phyloP scores from a whole-genome alignment of 345 rosid genomes.

The Gossypium thurberi region DNA sequence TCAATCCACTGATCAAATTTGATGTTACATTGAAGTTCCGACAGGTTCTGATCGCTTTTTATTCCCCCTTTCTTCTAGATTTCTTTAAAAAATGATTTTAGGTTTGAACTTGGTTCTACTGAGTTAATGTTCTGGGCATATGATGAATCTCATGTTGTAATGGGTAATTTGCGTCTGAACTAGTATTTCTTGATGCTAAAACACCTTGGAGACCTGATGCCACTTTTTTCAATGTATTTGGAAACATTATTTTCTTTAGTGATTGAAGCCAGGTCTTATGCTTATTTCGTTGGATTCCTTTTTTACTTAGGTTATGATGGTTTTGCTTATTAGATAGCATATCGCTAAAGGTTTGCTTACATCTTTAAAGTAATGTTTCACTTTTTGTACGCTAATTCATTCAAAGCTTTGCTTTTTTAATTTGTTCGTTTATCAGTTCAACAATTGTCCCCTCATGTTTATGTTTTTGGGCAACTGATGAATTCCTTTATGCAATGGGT shows the following conservation, averaged over 20 bases:
- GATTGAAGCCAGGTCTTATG: background rate
- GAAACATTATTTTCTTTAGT: background rate
- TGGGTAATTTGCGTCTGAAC: slow-evolving; percentile 54
- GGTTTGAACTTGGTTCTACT: background rate
- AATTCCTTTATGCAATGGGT: slow-evolving; percentile 24
- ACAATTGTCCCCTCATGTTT: background rate
- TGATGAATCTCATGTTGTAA: slow-evolving; percentile 29
- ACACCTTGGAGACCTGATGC: slow-evolving; percentile 60
- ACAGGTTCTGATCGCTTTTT: slow-evolving; percentile 49
- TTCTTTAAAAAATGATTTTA: background rate
- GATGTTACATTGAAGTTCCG: slow-evolving; percentile 47
- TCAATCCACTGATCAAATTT: slow-evolving; percentile 48
- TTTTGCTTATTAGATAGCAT: background rate
- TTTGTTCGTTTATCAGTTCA: background rate
- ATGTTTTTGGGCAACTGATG: slow-evolving; percentile 24
- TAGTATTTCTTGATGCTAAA: slow-evolving; percentile 29
- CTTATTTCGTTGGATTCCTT: background rate
- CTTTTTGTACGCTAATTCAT: background rate
- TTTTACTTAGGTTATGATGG: background rate
- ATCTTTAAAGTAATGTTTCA: background rate
- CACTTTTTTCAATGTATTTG: background rate
- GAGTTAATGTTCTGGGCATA: background rate
- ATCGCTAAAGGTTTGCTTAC: background rate
- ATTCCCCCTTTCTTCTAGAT: background rate
- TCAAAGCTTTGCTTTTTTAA: background rate